Conservation (phyloP, 768 basidiomycete species). For the Grammothele lineata region DNA sequence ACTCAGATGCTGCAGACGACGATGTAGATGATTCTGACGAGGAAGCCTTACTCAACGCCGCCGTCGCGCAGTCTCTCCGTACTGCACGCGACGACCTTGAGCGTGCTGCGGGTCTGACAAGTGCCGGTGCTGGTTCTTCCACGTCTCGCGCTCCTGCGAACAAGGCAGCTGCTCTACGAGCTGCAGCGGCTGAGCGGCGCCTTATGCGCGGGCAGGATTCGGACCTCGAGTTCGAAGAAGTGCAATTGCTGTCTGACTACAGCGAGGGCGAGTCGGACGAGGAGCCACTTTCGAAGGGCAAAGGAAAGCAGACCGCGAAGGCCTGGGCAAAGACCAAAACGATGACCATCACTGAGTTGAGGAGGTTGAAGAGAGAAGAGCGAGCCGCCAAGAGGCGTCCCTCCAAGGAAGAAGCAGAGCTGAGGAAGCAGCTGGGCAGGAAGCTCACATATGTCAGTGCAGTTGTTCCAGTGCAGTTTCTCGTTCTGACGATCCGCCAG, state of each 20-base stretch:
- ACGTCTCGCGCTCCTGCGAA: slow-evolving; percentile 28
- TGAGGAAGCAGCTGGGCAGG: slow-evolving; percentile 62
- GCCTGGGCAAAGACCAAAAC: slow-evolving; percentile 1
- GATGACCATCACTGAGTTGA: slow-evolving; percentile 6
- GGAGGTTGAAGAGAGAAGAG: slow-evolving; percentile 20
- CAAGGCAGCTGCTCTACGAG: slow-evolving; percentile 38
- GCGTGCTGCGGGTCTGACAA: slow-evolving; percentile 30
- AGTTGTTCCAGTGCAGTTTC: slow-evolving; percentile 20
- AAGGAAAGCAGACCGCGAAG: slow-evolving; percentile 25
- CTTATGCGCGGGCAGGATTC: slow-evolving; percentile 19
- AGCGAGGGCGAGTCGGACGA: not conserved
- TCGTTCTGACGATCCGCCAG: slow-evolving; percentile 32
- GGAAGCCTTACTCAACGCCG: slow-evolving; percentile 49
- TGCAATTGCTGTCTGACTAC: too few relatives aligned
- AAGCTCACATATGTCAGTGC: slow-evolving; percentile 59
- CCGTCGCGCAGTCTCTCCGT: slow-evolving; percentile 49
- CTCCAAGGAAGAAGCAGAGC: slow-evolving; percentile 42
- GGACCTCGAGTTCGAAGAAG: too few relatives aligned
- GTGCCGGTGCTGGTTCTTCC: slow-evolving; percentile 29
- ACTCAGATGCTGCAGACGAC: slow-evolving; percentile 3
- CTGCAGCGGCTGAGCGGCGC: slow-evolving; percentile 54
- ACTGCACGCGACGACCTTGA: slow-evolving; percentile 26
- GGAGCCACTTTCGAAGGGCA: slow-evolving; percentile 20
- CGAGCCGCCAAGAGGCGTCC: slow-evolving; percentile 24
- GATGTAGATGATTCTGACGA: slow-evolving; percentile 21